phyloP scores from a whole-genome alignment of 2,329 filamentous ascomycete genomes.

The Aspergillus floridensis region DNA sequence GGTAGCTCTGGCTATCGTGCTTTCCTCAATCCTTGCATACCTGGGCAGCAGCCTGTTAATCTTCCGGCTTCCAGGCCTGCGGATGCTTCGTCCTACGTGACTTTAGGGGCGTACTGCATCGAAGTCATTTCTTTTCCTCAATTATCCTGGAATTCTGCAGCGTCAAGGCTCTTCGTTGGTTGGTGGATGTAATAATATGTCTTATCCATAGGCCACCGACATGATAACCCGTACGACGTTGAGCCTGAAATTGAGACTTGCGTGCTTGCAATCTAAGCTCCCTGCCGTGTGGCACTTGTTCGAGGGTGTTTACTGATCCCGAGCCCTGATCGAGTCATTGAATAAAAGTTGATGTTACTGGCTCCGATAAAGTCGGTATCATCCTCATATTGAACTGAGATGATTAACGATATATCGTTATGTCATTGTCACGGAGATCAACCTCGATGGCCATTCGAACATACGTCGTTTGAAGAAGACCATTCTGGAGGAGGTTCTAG shows the following conservation, averaged over 20 bases:
- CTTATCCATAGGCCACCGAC: background rate
- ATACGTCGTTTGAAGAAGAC: no score
- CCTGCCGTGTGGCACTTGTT: background rate
- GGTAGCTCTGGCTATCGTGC: conserved; percentile 25
- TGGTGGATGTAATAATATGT: background rate
- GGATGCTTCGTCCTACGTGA: conserved; percentile 11
- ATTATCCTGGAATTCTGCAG: conserved; percentile 10
- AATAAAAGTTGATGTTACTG: background rate
- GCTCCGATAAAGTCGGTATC: background rate
- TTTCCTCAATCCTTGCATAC: conserved; percentile 19
- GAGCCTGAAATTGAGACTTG: background rate
- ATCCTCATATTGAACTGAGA: background rate
- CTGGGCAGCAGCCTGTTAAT: conserved; percentile 17
- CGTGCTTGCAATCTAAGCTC: background rate
- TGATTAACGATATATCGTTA: background rate
- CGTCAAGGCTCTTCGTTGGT: background rate
- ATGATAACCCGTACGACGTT: conserved; percentile 3
- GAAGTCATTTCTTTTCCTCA: conserved; percentile 2
- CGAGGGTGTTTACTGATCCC: background rate
- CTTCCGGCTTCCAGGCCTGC: conserved; percentile 16
- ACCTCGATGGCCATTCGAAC: background rate
- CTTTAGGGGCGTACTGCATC: conserved; percentile 2
- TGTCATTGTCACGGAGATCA: background rate
- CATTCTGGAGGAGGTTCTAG: background rate
- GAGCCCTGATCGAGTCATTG: background rate